These are phyloP conservation scores for Eimeria sp. DNA, from an alignment of 169 alveolate genomes.

Conservation along the genomic window DNA sequence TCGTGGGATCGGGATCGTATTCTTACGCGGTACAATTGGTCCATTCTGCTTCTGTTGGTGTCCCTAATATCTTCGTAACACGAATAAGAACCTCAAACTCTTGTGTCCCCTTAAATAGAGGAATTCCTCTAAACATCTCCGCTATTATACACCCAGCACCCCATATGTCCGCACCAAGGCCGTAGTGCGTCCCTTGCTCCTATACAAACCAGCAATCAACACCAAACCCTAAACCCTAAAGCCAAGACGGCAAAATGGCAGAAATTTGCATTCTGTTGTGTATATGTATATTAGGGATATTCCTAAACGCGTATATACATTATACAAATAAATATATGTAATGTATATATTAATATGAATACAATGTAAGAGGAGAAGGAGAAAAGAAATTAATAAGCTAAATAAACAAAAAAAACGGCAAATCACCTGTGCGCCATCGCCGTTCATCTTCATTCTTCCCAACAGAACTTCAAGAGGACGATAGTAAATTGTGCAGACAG, in stretches of 20 bases:
- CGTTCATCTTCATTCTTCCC: constrained; percentile 84
- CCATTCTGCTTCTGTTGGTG: constrained; percentile 93
- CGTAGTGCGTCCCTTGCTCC: constrained; percentile 87
- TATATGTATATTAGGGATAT: too few relatives aligned
- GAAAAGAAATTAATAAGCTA: background rate
- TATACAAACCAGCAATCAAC: background rate
- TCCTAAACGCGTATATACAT: too few relatives aligned
- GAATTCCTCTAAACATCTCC: constrained; percentile 92
- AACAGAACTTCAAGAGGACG: constrained; percentile 93
- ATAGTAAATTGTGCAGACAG: constrained; percentile 94
- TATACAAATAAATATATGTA: too few relatives aligned
- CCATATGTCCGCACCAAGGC: constrained; percentile 93
- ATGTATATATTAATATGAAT: too few relatives aligned
- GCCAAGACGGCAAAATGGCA: background rate
- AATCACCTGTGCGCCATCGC: background rate
- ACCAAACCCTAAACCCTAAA: constrained; percentile 9
- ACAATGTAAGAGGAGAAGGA: too few relatives aligned
- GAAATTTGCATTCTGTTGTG: too few relatives aligned
- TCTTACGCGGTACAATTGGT: constrained; percentile 88
- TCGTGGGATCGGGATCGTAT: background rate
- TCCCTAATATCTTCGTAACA: constrained; percentile 91
- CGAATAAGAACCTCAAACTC: constrained; percentile 91
- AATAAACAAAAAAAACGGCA: background rate
- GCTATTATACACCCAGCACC: constrained; percentile 95
- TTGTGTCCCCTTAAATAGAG: constrained; percentile 94